Conservation (phyloP, 345 rosid species). For the Hevea brasiliensis region DNA sequence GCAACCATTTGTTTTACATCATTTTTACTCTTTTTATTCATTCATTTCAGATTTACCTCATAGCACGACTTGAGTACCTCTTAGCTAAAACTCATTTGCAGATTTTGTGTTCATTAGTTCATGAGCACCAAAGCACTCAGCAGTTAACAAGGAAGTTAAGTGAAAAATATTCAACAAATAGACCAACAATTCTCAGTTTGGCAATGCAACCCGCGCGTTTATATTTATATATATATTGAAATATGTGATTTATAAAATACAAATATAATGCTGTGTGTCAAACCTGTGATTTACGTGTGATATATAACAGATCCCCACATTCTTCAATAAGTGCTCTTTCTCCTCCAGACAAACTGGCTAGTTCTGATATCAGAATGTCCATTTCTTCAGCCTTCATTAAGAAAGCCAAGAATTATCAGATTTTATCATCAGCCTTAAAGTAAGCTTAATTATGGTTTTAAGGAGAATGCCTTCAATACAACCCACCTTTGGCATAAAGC, state of each 20-base stretch:
- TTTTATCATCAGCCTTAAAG: too few species aligned
- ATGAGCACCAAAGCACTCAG: too few species aligned
- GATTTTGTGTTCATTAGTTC: too few species aligned
- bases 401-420: neutral
- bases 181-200: neutral
- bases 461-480: neutral
- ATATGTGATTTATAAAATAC: neutral
- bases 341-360: constrained; percentile 60
- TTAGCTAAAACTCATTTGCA: too few species aligned
- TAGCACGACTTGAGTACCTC: neutral
- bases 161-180: too few species aligned
- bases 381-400: constrained; percentile 62
- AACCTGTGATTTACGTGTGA: constrained; percentile 59
- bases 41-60: neutral
- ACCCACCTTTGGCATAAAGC: constrained; percentile 60
- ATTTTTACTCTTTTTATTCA: neutral
- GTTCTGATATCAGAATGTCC: constrained; percentile 62
- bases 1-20: too few species aligned
- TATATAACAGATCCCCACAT: constrained; percentile 53
- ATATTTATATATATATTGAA: too few species aligned
- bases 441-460: neutral
- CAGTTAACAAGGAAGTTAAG: neutral
- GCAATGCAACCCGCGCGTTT: too few species aligned
- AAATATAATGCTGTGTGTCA: constrained; percentile 15
- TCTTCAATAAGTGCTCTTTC: constrained; percentile 69